Base-by-base conservation (phyloP, 2,329 filamentous ascomycete genomes). In the Escovopsis sp. region DNA sequence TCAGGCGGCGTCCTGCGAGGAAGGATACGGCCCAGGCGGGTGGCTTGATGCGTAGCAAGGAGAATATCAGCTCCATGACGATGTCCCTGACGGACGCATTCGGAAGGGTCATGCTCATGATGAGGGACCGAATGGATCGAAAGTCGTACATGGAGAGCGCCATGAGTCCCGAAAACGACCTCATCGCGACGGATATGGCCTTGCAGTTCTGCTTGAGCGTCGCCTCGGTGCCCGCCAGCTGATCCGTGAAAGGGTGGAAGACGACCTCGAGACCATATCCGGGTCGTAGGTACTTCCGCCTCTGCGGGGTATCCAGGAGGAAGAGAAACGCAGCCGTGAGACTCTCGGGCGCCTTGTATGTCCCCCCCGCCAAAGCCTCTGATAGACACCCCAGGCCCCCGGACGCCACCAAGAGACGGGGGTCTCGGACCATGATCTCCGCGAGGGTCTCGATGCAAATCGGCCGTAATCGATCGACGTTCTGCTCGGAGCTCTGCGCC, bases 21-120 rank as follows among this genome's bases (percentile, higher is more conserved):
- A 94, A 98, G 0, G 89, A 93, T 0, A 86, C 88, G 7, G 91
- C 93, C 91, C 91, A 98, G 4, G 8, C 87, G 80, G 35, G 91
- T 79, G 44, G 88, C 37, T 96, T 96, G 55, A 98, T 95, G 31
- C 89, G 79, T 40, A 98, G 62, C 3, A 81, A 58, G 0, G 71
- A 71, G 53, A 93, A 95, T 14, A 98, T 63, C 11, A 98, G 67
- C 57, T 98, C 91, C 46, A 98, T 71, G 14, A 95, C 78, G 1
- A 88, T 81, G 54, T 94, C 87, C 39, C 74, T 66, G 38, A 79
- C 70, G 1, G 60, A 56, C 6, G 69, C 60, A 41, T 67, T 72
- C 0, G 76, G 75, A 9, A 79, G 60, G 36, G 76, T 66, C 55
- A 81, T 67, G 48, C 74, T 77, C n/a, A 71, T 67, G 39, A 81